Conservation (phyloP, 1,139 yeast genomes). For the Wickerhamomyces sp. region DNA sequence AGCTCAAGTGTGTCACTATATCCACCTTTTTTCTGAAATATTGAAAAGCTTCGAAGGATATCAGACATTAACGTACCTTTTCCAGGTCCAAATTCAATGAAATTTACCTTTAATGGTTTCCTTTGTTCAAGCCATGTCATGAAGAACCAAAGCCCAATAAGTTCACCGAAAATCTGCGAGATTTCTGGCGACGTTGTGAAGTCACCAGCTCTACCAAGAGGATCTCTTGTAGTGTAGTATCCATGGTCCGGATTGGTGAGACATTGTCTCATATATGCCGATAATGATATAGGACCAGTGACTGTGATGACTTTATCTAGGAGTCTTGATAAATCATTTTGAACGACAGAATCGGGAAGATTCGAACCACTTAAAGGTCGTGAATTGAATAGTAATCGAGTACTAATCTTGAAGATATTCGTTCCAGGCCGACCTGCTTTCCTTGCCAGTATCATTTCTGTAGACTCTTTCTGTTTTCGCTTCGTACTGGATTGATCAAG, state of each 20-base stretch:
- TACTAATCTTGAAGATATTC: too few species aligned
- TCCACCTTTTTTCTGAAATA: conserved; percentile 25
- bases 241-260: conserved; percentile 75
- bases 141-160: conserved; percentile 72
- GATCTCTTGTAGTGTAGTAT: conserved; percentile 74
- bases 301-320: conserved; percentile 14
- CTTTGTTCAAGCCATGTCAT: conserved; percentile 58
- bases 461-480: too few species aligned
- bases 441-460: too few species aligned
- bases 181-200: conserved; percentile 86
- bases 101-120: conserved; percentile 41
- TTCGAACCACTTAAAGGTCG: not conserved
- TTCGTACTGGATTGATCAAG: too few species aligned
- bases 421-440: too few species aligned
- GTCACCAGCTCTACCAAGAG: conserved; percentile 67
- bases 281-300: conserved; percentile 65
- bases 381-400: too few species aligned
- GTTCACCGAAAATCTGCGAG: conserved; percentile 83
- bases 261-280: conserved; percentile 79
- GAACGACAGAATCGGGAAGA: not conserved
- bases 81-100: conserved; percentile 91
- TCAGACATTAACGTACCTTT: conserved; percentile 77
- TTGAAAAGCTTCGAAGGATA: conserved; percentile 43
- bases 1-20: conserved; percentile 27
- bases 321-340: conserved; percentile 9